phyloP scores from a whole-genome alignment of 179 eudicot genomes.

The Beta lomatogona region DNA sequence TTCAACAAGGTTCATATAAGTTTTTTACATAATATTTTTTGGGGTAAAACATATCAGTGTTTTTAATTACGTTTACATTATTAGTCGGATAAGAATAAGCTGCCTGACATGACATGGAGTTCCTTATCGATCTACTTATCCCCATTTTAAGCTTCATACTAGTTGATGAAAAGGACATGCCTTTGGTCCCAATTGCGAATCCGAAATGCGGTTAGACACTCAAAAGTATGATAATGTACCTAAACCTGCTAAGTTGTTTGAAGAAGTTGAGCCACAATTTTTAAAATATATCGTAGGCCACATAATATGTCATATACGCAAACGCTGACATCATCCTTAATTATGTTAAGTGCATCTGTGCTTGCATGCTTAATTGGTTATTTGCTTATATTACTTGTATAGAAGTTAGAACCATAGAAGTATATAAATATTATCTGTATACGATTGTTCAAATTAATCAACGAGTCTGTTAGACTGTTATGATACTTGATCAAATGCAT shows the following conservation, averaged over 20 bases:
- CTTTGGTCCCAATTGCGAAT: conserved; percentile 3
- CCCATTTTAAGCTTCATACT: conserved; percentile 6
- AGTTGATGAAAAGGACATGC: conserved; percentile 3
- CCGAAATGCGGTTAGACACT: conserved; percentile 4
- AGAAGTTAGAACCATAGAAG: too few species aligned
- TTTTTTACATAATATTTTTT: too few species aligned
- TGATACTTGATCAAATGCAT: too few species aligned
- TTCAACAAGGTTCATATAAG: too few species aligned
- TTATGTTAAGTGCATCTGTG: neutral
- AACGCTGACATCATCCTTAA: too few species aligned
- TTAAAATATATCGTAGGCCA: neutral
- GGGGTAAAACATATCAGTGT: too few species aligned
- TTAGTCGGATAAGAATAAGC: neutral
- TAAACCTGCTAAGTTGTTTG: neutral
- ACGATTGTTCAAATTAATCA: too few species aligned
- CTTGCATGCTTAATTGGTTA: neutral
- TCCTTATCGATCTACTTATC: neutral
- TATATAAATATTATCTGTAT: too few species aligned
- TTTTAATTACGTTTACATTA: neutral
- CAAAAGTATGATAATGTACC: neutral
- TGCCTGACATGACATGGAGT: neutral
- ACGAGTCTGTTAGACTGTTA: too few species aligned
- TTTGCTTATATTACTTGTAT: too few species aligned
- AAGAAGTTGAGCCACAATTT: neutral
- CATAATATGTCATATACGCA: neutral